These are phyloP conservation scores for Candida xyloterini DNA, from an alignment of 805 yeast genomes.

Conservation along the genomic window DNA sequence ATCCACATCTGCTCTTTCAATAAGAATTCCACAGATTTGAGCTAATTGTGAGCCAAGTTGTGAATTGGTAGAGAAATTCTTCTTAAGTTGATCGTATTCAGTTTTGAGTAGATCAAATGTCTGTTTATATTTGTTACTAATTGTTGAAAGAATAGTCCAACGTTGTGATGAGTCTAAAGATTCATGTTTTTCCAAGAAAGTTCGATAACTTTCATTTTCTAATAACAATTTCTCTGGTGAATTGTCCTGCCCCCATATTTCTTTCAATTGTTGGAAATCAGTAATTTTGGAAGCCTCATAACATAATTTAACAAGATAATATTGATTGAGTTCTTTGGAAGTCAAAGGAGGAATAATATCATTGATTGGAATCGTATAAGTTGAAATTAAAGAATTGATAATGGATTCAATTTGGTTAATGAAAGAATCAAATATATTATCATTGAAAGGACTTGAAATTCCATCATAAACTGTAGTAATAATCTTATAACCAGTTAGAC, in stretches of 20 bases:
- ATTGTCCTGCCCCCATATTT: constrained; percentile 34
- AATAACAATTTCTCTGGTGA: constrained; percentile 38
- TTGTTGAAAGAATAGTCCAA: constrained; percentile 41
- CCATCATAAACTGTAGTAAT: constrained; percentile 29
- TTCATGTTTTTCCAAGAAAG: constrained; percentile 36
- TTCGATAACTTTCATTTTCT: constrained; percentile 44
- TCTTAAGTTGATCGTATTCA: constrained; percentile 20
- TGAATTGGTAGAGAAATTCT: constrained; percentile 4
- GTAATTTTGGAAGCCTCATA: constrained; percentile 29
- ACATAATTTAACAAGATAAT: constrained; percentile 31
- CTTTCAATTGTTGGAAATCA: constrained; percentile 28
- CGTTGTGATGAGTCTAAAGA: constrained; percentile 17
- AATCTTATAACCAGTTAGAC: constrained; percentile 27
- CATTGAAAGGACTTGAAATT: constrained; percentile 6
- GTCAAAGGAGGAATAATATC: constrained; percentile 32
- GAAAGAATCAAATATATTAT: constrained; percentile 6
- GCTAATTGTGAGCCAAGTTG: constrained; percentile 24
- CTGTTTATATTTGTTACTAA: constrained; percentile 37
- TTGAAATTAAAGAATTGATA: constrained; percentile 5
- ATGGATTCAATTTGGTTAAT: constrained; percentile 19
- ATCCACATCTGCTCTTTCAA: constrained; percentile 54
- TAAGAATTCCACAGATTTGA: constrained; percentile 41
- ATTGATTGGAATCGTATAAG: constrained; percentile 9
- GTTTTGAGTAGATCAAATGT: constrained; percentile 37
- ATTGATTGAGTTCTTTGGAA: constrained; percentile 31